These are phyloP conservation scores for Meripilus lineatus DNA, from an alignment of 1,284 basidiomycete species.

Conservation along the genomic window DNA sequence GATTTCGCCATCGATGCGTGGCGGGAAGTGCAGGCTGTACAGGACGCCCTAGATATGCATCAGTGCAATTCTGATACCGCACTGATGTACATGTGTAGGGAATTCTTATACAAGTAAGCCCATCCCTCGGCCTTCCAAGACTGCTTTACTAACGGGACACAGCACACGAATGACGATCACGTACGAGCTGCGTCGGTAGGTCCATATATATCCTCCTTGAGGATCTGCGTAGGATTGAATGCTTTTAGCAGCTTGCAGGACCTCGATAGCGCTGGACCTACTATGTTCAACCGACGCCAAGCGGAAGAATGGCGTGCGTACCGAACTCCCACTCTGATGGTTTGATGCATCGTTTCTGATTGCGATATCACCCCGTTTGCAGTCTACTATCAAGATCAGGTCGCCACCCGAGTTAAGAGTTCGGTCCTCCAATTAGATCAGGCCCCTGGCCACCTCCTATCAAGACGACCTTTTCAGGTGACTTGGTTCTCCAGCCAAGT, in stretches of 20 bases:
- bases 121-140: conserved; percentile 8
- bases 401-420: conserved; percentile 49
- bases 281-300: conserved; percentile 59
- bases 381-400: conserved; percentile 62
- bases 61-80: conserved; percentile 62
- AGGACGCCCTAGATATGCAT: conserved; percentile 62
- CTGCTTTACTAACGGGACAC: too few species aligned
- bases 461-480: conserved; percentile 62
- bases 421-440: conserved; percentile 45
- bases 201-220: conserved; percentile 18
- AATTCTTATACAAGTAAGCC: conserved; percentile 72
- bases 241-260: conserved; percentile 30
- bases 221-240: conserved; percentile 6
- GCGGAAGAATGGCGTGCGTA: conserved; percentile 70
- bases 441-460: conserved; percentile 45
- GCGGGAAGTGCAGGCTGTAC: conserved; percentile 57
- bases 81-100: conserved; percentile 61
- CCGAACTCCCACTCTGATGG: too few species aligned
- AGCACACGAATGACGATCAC: conserved; percentile 68
- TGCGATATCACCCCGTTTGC: conserved; percentile 6
- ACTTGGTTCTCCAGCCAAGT: conserved; percentile 51
- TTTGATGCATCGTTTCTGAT: background rate
- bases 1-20: conserved; percentile 57
- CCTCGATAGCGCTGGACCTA: conserved; percentile 25
- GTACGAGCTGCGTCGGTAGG: conserved; percentile 60